phyloP scores from a whole-genome alignment of 257 asterid species.

The Asclepias syriaca region DNA sequence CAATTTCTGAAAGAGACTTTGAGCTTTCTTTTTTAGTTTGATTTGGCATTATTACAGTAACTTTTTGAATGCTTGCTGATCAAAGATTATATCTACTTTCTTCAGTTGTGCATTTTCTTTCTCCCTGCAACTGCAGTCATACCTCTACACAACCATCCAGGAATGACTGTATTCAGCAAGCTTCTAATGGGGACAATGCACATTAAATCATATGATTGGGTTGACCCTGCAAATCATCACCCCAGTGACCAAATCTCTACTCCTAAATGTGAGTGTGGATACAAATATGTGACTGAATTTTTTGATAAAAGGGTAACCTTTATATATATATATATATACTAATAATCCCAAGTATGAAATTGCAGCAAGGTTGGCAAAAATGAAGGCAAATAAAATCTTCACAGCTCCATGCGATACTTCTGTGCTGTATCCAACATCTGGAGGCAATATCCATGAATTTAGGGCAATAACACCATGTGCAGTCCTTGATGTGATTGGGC shows the following conservation, averaged over 20 bases:
- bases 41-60: background rate
- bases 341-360: slow-evolving; percentile 1
- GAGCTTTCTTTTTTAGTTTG: too few species aligned
- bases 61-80: background rate
- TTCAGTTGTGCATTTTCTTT: slow-evolving; percentile 74
- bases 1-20: too few species aligned
- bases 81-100: background rate
- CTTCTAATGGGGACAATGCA: slow-evolving; percentile 76
- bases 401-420: slow-evolving; percentile 62
- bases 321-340: background rate
- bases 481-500: slow-evolving; percentile 75
- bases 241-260: slow-evolving; percentile 9
- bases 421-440: slow-evolving; percentile 77
- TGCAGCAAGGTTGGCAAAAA: slow-evolving; percentile 54
- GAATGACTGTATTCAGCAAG: slow-evolving; percentile 90
- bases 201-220: slow-evolving; percentile 80
- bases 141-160: slow-evolving; percentile 96
- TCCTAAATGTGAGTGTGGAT: slow-evolving; percentile 35
- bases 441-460: slow-evolving; percentile 85
- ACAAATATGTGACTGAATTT: background rate
- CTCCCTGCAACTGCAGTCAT: slow-evolving; percentile 59
- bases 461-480: slow-evolving; percentile 80
- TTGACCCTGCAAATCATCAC: slow-evolving; percentile 18
- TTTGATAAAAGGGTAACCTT: background rate
- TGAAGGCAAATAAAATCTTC: slow-evolving; percentile 44